Conservation (phyloP, 2,329 filamentous ascomycete species). For the Alternaria atra region DNA sequence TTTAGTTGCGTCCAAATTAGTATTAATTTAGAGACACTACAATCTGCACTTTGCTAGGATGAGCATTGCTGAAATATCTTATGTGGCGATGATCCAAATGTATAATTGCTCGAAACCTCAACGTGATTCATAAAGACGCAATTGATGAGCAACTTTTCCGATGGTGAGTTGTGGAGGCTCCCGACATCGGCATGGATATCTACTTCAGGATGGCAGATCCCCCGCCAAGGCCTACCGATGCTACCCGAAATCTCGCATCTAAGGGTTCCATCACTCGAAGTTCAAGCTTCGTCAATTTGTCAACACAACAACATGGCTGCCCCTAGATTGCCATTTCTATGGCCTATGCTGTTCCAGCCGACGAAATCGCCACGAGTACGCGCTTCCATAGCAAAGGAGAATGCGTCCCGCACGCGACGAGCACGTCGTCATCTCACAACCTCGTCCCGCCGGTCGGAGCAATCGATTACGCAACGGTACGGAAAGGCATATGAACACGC, state of each 20-base stretch:
- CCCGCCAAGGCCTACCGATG: slow-evolving; percentile 18
- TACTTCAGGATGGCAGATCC: slow-evolving; percentile 24
- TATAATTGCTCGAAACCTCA: not conserved
- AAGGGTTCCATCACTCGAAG: slow-evolving; percentile 7
- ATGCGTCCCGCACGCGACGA: slow-evolving; percentile 23
- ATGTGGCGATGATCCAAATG: rapidly evolving
- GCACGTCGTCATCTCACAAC: slow-evolving; percentile 38
- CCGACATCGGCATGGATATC: slow-evolving; percentile 17
- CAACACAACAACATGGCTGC: slow-evolving; percentile 49
- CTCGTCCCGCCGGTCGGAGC: slow-evolving; percentile 38
- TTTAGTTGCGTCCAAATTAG: not conserved
- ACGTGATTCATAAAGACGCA: not conserved
- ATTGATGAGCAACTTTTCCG: not conserved
- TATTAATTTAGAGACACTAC: not conserved
- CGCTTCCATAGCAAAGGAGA: slow-evolving; percentile 16
- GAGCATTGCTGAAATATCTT: not conserved
- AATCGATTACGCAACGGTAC: slow-evolving; percentile 54
- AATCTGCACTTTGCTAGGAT: not conserved
- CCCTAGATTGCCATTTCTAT: slow-evolving; percentile 58
- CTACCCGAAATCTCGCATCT: slow-evolving; percentile 20
- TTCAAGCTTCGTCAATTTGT: slow-evolving; percentile 3
- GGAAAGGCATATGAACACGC: slow-evolving; percentile 59
- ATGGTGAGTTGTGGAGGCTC: not conserved
- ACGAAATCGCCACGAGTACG: slow-evolving; percentile 32
- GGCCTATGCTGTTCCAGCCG: slow-evolving; percentile 56